Base-by-base conservation (phyloP, 2,329 filamentous ascomycete species). In the Xylariaceae sp. region DNA sequence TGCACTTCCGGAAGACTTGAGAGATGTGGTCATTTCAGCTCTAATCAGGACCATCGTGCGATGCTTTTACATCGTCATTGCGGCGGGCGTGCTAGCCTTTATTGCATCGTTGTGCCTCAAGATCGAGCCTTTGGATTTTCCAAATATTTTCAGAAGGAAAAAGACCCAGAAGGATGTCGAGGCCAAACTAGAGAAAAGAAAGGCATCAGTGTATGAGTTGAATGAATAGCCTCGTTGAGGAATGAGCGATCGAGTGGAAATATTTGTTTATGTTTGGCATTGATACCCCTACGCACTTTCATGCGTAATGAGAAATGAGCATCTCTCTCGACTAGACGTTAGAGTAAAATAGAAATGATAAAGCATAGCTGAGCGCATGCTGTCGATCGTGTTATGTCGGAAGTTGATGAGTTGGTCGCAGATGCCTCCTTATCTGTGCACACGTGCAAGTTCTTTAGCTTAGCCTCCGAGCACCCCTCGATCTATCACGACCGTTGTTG, bases 21-120 rank as follows among this genome's bases (percentile, higher is more conserved):
- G 56, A 1, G 10, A 22, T 5, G 42, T 55, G 3, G 63, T 59
- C 10, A 53, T 67, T 3, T 49, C 57, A 10, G 61, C 62, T 1
- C 59, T 69, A 13, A 62, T 62, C 1, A 31, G 56, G 2, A 62
- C 64, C 1, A 66, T 70, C 42, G 52, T 60, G 7, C 48, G 54
- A 1, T 52, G 66, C 16, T 67, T 65, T 38, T 67, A 59, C 31
- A 47, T 68, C 1, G 56, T 61, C 28, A 56, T 68, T 10, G 63
- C 59, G 6, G 61, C 55, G 2, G 66, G 64, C 0, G 61, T 57
- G 1, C 12, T 68, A 10, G 60, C 60, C 6, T 58, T 69, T 12
- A 3, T 66, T 55, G 12, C 54, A 5, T 31, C 54, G 22, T 2
- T 45, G n/a, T 48, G 44, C 13, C 54, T 57, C 17, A 51, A 40